Percentiles rank a stretch among this genome's conserved stretches.
Evolutionary conservation across 169 alveolate genomes (phyloP).

Genomic region (Cystoisospora suis): DNA sequence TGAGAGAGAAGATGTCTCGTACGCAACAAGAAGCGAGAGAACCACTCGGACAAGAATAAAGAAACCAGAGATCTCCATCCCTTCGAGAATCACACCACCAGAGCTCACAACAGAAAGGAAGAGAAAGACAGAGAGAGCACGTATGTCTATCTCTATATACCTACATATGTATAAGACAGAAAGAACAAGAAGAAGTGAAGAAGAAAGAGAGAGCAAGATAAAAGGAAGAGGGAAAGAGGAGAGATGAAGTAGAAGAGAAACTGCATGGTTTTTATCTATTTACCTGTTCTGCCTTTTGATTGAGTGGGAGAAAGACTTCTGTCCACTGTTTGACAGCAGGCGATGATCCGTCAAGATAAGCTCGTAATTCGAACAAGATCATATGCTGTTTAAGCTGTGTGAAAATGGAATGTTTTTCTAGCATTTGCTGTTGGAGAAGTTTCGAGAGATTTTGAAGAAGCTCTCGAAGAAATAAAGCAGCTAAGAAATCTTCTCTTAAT

Average conservation of each 20-base stretch:
- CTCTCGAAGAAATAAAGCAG: conserved; percentile 19
- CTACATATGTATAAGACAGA: too few relatives aligned
- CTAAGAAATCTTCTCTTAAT: conserved; percentile 5
- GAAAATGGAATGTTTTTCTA: conserved; percentile 33
- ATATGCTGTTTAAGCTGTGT: conserved; percentile 6
- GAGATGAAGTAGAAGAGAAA: neutral
- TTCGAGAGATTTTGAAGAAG: neutral
- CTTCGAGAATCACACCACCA: too few relatives aligned
- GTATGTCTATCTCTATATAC: too few relatives aligned
- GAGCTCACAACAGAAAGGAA: too few relatives aligned
- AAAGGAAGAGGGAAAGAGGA: neutral
- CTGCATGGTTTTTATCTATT: neutral
- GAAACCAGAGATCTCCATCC: too few relatives aligned
- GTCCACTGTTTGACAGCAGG: conserved; percentile 26
- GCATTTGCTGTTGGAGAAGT: conserved; percentile 28
- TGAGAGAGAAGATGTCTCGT: too few relatives aligned
- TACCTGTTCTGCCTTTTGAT: conserved; percentile 12
- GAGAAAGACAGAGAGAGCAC: too few relatives aligned
- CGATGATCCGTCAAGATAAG: conserved; percentile 19
- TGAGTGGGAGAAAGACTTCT: neutral
- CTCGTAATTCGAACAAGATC: neutral
- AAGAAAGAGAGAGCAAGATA: neutral
- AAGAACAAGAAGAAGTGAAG: neutral
- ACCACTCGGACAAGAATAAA: too few relatives aligned
- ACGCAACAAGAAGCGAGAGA: too few relatives aligned